phyloP scores from a whole-genome alignment of 1,284 basidiomycete species.

The Ustilago nuda region DNA sequence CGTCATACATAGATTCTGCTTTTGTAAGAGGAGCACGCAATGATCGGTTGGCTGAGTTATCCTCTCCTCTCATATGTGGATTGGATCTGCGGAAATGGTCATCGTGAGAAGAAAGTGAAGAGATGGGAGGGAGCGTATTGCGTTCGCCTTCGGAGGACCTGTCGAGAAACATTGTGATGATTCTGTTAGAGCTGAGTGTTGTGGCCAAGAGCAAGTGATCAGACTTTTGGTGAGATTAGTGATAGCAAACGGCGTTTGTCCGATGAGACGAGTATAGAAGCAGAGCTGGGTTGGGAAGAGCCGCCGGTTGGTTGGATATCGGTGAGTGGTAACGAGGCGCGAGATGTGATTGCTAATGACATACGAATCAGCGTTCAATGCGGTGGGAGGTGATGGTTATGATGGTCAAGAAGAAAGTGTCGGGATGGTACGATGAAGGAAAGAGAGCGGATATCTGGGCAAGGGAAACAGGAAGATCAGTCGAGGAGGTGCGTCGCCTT shows the following conservation, averaged over 20 bases:
- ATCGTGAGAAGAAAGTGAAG: slow-evolving; percentile 20
- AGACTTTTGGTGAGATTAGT: neutral
- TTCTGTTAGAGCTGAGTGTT: neutral
- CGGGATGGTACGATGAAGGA: too few species aligned
- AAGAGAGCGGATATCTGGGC: too few species aligned
- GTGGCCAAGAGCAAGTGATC: too few species aligned
- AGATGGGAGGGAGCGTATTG: slow-evolving; percentile 37
- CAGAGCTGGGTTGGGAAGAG: neutral
- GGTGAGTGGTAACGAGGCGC: neutral
- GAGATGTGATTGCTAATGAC: too few species aligned
- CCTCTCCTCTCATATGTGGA: slow-evolving; percentile 9
- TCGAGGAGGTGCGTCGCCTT: neutral
- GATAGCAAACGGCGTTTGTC: neutral
- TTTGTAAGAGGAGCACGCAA: slow-evolving; percentile 7
- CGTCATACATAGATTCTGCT: slow-evolving; percentile 12
- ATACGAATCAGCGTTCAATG: too few species aligned
- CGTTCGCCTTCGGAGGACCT: slow-evolving; percentile 29
- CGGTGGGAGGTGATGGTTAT: too few species aligned
- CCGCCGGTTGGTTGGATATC: neutral
- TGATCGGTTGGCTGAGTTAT: neutral
- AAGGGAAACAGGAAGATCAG: too few species aligned
- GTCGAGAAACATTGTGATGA: slow-evolving; percentile 20
- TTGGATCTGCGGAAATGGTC: slow-evolving; percentile 1
- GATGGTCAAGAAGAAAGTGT: too few species aligned
- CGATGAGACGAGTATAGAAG: neutral